Percentiles rank a stretch among this genome's conserved stretches.
Conservation (phyloP, 2,329 filamentous ascomycete species). For the Graphium sp. region DNA sequence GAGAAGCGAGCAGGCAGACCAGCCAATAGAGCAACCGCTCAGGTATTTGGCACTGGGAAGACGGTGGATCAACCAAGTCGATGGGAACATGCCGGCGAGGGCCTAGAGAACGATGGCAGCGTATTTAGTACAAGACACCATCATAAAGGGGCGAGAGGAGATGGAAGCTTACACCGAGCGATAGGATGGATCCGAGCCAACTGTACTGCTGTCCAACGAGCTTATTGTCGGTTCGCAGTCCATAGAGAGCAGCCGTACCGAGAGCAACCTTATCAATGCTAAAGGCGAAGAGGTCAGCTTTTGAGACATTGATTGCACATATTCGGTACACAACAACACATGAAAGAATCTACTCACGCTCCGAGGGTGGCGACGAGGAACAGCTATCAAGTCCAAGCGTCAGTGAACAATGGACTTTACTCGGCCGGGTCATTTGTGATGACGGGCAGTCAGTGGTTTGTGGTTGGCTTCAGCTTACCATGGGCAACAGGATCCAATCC, state of each 20-base stretch:
- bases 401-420: no score
- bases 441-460: no score
- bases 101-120: not conserved
- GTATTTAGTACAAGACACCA: no score
- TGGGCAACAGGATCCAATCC: conserved; percentile 1
- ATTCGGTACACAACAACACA: no score
- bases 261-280: conserved; percentile 9
- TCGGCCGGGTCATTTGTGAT: no score
- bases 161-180: conserved; percentile 9
- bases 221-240: conserved; percentile 16
- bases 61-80: conserved; percentile 1
- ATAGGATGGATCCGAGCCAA: conserved; percentile 22
- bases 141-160: not conserved
- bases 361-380: no score
- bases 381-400: no score
- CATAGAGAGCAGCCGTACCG: conserved; percentile 20
- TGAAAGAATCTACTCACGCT: no score
- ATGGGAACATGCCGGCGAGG: conserved; percentile 1
- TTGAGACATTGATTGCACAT: no score
- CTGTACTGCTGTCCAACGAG: conserved; percentile 18
- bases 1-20: conserved; percentile 20
- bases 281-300: no score
- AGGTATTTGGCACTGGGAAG: conserved; percentile 10
- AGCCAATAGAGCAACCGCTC: not conserved
- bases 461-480: no score